These are phyloP conservation scores for Verticillium dahliae DNA, from an alignment of 2,329 filamentous ascomycete genomes.

Conservation along the genomic window DNA sequence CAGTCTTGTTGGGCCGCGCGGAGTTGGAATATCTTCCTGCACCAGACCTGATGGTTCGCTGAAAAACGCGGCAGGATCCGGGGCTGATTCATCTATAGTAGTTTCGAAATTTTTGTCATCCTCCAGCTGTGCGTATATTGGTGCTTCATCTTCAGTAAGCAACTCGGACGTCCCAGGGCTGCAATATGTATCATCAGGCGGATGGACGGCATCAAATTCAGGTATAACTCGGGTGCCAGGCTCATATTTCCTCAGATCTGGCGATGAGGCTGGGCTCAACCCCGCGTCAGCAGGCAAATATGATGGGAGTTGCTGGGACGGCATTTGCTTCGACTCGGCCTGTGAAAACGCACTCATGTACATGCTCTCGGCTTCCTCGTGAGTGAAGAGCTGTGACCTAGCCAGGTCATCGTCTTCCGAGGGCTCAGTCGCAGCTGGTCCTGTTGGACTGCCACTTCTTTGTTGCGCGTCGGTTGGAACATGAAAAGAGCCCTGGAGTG, in stretches of 20 bases:
- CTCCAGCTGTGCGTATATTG: not conserved
- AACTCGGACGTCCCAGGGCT: not conserved
- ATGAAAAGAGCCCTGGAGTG: not conserved
- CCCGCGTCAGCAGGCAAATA: slow-evolving; percentile 50
- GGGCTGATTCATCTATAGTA: not conserved
- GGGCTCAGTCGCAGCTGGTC: not conserved
- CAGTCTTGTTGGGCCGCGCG: slow-evolving; percentile 45
- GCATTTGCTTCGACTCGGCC: slow-evolving; percentile 23
- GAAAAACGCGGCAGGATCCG: slow-evolving; percentile 2
- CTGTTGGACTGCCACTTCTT: not conserved
- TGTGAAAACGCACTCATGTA: slow-evolving; percentile 70
- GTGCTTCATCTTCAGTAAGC: not conserved
- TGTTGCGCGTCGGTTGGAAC: not conserved
- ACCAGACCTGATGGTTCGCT: slow-evolving; percentile 6
- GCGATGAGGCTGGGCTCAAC: slow-evolving; percentile 10
- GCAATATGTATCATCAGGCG: not conserved
- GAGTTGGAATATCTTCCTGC: slow-evolving; percentile 39
- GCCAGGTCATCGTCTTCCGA: slow-evolving; percentile 42
- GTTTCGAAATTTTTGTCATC: not conserved
- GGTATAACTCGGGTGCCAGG: slow-evolving; percentile 1
- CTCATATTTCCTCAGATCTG: not conserved
- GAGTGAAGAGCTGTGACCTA: slow-evolving; percentile 65
- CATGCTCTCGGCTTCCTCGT: slow-evolving; percentile 80
- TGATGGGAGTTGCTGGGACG: slow-evolving; percentile 15
- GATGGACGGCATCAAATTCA: not conserved